Evolutionary conservation across 2,329 filamentous ascomycete species (phyloP), one percentile per base, ranked within the genome.

Genomic region (Aspergillus tanneri): DNA sequence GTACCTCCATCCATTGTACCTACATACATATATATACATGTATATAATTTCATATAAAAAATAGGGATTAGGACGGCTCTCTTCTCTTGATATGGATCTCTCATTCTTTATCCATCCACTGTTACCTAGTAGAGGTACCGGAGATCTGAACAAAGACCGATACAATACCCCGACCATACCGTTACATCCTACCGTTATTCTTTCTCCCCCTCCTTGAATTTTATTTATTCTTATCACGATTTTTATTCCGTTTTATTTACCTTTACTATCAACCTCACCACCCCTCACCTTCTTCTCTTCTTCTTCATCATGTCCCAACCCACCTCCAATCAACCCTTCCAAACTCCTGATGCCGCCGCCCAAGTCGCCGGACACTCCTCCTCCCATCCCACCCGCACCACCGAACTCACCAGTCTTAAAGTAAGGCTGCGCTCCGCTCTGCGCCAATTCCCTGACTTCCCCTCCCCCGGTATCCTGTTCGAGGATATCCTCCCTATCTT

Each of bases 401-500:
- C 71, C 71, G 77, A 83, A 81, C 77, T 80, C 74, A 62, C 77
- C 75, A 68, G 72, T 81, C 81, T 85, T 80, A 81, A 81, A 72
- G 74, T 80, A 75, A 86, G 70, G 73, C 80, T 91, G 78, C 79
- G 84, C 67, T 73, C 75, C 59, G 82, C 86, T 51, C 82, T 97
- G 61, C 88, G 88, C 72, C 85, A 90, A 71, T 95, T 90, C 76
- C 83, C 85, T 65, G 90, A 97, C 78, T 97, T 96, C 76, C 92
- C 92, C 50, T 85, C 87, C 58, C 85, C 87, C 37, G 92, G 93
- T 70, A 92, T 99, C 67, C 80, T 95, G 64, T 99, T 99, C 74
- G 90, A 96, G 77, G 93, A 99, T 70, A 97, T 99, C 74, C 86
- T 99, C 72, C 93, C 93, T 53, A 86, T 97, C 67, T 97, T 99